Base-by-base conservation (phyloP, 306 rosid genomes). In the Cercis canadensis region DNA sequence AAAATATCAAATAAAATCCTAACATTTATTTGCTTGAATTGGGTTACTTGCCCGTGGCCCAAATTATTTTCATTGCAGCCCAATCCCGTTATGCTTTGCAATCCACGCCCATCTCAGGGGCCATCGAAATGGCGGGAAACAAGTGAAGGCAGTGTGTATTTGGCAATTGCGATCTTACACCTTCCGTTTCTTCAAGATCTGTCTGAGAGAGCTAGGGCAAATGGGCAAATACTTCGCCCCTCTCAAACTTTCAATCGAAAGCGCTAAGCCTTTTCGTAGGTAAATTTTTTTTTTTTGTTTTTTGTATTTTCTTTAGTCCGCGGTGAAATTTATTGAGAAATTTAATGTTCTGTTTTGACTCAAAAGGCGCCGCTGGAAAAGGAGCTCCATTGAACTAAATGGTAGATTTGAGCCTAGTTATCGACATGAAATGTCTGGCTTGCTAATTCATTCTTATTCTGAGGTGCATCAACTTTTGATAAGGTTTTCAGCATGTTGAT, bases 391-490 rank as follows among this genome's bases (percentile, higher is more conserved):
- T 50, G 87, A 86, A 80, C 10, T 86, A 75, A 74, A 77, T 50
- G 90, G 90, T 3, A 72, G 72, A 61, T 45, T 77, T 21, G 81
- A 86, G 19, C 79, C 81, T 9, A 74, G 66, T 9, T 80, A 80
- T 32, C 83, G 83, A 12, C 87, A 70, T 11, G 75, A 78, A 0
- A 49, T 76, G 49, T 86, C 90, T 4, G 47, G 57, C 40, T 57
- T 82, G 40, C 83, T 86, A 9, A 78, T 67, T 72, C 72, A 77
- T 62, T 85, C 90, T 9, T 85, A 76, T 57, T 66, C 81, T 15
- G 75, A 85, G 90, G 90, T 82, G 29, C 17, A 3, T 24, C 29
- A 1, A 1, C 29, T 24, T 24, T 24, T 24, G 29, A 24, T 24
- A 1, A 24, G 29, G 1, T 24, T 24, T 24, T 24, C 17, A 36